Base-by-base conservation (phyloP, 106 monocot genomes). In the Phalaenopsis equestris region DNA sequence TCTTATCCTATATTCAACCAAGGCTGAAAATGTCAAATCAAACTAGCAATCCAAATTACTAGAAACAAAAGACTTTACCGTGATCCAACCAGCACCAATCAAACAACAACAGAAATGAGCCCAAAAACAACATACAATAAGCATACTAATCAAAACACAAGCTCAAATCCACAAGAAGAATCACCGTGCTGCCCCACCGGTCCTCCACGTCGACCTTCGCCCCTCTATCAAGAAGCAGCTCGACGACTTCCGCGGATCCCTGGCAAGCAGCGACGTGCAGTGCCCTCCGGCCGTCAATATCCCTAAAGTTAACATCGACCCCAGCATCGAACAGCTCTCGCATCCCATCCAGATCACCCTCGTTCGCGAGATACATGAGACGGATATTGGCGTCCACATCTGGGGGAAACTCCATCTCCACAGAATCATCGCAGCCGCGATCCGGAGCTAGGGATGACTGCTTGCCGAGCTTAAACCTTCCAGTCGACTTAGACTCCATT, bases 261-360 rank as follows among this genome's bases (percentile, higher is more conserved):
- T 99, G 92, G 82, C 94, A 95, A 2, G 98, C 88, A 15, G 98
- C 98, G 67, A 99, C 89, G 81, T 99, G 98, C 41, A 99, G 86
- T 11, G 98, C 89, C 23, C 94, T 99, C 41, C 98, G 81, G 48
- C 88, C 87, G 72, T 99, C 98, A 73, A 86, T 86, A 76, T 99
- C 98, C 30, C 19, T 78, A 82, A 89, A 94, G 75, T 94, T 98
- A 42, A 86, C 87, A 43, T 94, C 88, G 65, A 80, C 84, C 14
- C 90, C 94, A 64, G 87, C 82, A 12, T 89, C 88, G 16, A 94
- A 47, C 5, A 94, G 82, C 78, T 94, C 94, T 75, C 21, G 19
- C 83, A 95, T 99, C 72, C 91, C 89, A 12, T 78, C 89, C 21
- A 90, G 64, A 75, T 95, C 90, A 47, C 94, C 94, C 67, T 93